phyloP scores from a whole-genome alignment of 306 rosid species.

The Betula pendula region DNA sequence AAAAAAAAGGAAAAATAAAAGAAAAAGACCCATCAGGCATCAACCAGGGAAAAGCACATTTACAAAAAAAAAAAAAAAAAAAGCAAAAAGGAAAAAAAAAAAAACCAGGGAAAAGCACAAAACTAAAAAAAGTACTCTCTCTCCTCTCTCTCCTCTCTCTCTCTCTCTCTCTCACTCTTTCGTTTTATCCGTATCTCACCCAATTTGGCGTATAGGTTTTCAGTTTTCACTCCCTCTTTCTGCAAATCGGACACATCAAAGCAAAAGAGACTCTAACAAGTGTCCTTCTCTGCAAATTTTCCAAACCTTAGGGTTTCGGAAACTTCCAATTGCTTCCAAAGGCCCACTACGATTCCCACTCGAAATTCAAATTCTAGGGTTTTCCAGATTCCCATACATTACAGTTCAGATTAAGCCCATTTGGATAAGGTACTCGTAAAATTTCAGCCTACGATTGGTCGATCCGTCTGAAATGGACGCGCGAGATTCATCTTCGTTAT shows the following conservation, averaged over 20 bases:
- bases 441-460: conserved; percentile 40
- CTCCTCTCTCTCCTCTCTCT: conserved; percentile 18
- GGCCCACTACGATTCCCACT: conserved; percentile 33
- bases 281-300: conserved; percentile 33
- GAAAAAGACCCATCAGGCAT: too few relatives aligned
- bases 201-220: conserved; percentile 38
- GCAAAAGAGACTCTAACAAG: conserved; percentile 21
- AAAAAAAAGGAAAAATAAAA: too few relatives aligned
- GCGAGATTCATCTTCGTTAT: conserved; percentile 52
- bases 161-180: conserved; percentile 2
- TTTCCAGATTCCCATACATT: conserved; percentile 12
- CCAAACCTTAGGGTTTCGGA: conserved; percentile 6
- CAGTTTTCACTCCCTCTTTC: conserved; percentile 37
- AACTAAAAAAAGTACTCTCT: not conserved
- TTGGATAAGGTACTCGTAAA: conserved; percentile 25
- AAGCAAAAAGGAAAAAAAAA: too few relatives aligned
- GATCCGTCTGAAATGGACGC: conserved; percentile 76
- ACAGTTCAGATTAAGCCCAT: conserved; percentile 17
- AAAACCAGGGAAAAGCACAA: not conserved
- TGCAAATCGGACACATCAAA: conserved; percentile 35
- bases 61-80: too few relatives aligned
- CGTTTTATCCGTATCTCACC: conserved; percentile 42
- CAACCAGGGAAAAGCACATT: too few relatives aligned
- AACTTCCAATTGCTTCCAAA: not conserved
- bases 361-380: conserved; percentile 26